Conservation (phyloP, 805 yeast species). For the Monosporozyma unispora region DNA sequence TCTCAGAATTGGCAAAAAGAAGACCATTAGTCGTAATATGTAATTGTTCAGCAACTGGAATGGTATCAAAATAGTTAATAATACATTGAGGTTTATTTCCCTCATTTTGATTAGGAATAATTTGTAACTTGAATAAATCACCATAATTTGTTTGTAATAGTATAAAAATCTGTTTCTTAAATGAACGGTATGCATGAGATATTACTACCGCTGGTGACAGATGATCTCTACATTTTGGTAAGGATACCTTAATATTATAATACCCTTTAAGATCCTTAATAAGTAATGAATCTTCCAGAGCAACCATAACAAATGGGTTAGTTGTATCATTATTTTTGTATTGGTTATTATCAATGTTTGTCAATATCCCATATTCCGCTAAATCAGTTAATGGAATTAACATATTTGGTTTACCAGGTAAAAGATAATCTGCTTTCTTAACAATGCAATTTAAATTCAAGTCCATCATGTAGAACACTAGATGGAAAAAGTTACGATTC, state of each 20-base stretch:
- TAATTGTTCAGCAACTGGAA: conserved; percentile 49
- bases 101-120: conserved; percentile 36
- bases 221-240: conserved; percentile 42
- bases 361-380: conserved; percentile 15
- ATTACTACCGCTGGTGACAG: conserved; percentile 33
- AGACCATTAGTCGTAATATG: conserved; percentile 68
- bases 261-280: conserved; percentile 39
- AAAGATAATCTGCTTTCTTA: conserved; percentile 36
- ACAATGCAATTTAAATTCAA: conserved; percentile 75
- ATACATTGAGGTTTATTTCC: conserved; percentile 33
- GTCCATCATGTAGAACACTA: conserved; percentile 75
- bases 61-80: conserved; percentile 70
- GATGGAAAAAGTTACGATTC: conserved; percentile 25
- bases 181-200: conserved; percentile 53
- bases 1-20: conserved; percentile 55
- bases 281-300: conserved; percentile 46
- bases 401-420: conserved; percentile 35
- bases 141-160: conserved; percentile 65
- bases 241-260: conserved; percentile 35
- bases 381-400: conserved; percentile 58
- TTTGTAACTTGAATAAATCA: conserved; percentile 61
- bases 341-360: conserved; percentile 4
- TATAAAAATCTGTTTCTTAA: conserved; percentile 55
- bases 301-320: conserved; percentile 38
- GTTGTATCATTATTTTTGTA: conserved; percentile 38